phyloP scores from a whole-genome alignment of 768 basidiomycete genomes.

The Trametes cinnabarina region DNA sequence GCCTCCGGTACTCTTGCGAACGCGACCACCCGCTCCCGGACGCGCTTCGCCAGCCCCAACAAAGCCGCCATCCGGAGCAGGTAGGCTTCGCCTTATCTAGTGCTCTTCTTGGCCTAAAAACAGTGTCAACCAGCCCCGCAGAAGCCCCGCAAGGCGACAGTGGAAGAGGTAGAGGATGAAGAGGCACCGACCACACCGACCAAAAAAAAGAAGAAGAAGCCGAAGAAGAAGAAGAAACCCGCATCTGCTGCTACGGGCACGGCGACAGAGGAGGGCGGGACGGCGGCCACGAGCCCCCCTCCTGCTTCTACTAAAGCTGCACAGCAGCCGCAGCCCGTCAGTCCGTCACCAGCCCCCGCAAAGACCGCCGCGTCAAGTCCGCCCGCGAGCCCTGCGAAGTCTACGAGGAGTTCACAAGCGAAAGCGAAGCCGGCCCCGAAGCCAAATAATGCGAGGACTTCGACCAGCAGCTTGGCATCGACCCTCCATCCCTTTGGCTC shows the following conservation, averaged over 20 bases:
- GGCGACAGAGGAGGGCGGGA: not conserved
- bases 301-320: slow-evolving; percentile 11
- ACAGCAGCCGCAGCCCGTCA: slow-evolving; percentile 15
- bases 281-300: slow-evolving; percentile 19
- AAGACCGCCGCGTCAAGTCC: slow-evolving; percentile 14
- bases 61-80: not conserved
- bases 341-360: not conserved
- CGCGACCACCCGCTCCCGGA: not conserved
- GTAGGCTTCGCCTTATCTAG: not conserved
- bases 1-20: slow-evolving; percentile 3
- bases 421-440: slow-evolving; percentile 7
- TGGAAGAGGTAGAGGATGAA: slow-evolving; percentile 76
- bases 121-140: slow-evolving; percentile 6
- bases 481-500: slow-evolving; percentile 27
- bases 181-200: slow-evolving; percentile 42
- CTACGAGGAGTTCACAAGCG: slow-evolving; percentile 1
- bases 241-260: slow-evolving; percentile 25
- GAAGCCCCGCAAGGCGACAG: slow-evolving; percentile 47
- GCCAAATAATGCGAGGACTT: not conserved
- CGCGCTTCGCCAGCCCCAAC: not conserved
- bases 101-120: no score
- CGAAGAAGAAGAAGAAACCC: slow-evolving; percentile 61
- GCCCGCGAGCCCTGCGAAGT: slow-evolving; percentile 23
- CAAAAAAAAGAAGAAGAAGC: slow-evolving; percentile 78
- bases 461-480: slow-evolving; percentile 22